phyloP scores from a whole-genome alignment of 495 filamentous ascomycete genomes.

The Hypoxylon trugodes region DNA sequence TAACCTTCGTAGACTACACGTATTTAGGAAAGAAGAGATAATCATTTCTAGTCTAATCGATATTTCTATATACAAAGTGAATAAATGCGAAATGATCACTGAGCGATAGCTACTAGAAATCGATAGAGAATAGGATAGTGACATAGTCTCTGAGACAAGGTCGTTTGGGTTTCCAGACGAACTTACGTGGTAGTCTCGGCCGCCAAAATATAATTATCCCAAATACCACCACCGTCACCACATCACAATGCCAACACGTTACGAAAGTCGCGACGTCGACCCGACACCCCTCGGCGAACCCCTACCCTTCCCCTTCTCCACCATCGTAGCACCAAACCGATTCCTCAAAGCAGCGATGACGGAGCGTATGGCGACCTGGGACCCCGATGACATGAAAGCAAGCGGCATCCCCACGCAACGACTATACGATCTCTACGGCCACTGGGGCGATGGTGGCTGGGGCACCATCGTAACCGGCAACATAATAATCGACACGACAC shows the following conservation, averaged over 20 bases:
- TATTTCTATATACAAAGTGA: not conserved
- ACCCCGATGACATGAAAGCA: constrained; percentile 53
- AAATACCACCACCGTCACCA: not conserved
- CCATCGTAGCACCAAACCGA: constrained; percentile 63
- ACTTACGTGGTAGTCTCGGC: no score
- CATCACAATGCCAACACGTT: constrained; percentile 29
- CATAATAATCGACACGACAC: constrained; percentile 67
- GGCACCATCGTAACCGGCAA: constrained; percentile 70
- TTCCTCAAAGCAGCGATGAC: constrained; percentile 73
- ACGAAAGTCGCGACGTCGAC: constrained; percentile 39
- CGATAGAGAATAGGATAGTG: no score
- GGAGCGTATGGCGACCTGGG: constrained; percentile 67
- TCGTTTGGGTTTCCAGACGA: no score
- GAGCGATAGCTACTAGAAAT: no score
- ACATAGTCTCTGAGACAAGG: no score
- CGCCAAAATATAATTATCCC: not conserved
- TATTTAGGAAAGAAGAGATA: not conserved
- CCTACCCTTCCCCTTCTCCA: constrained; percentile 65
- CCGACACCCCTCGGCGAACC: constrained; percentile 61
- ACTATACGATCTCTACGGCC: constrained; percentile 66
- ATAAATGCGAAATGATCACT: not conserved
- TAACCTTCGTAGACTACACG: not conserved
- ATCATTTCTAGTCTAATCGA: not conserved
- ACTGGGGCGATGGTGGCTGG: constrained; percentile 67
- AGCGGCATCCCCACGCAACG: constrained; percentile 68